Evolutionary conservation across 768 basidiomycete species (phyloP), one percentile per base, ranked within the genome.

Genomic region (Boletus barrowsii): DNA sequence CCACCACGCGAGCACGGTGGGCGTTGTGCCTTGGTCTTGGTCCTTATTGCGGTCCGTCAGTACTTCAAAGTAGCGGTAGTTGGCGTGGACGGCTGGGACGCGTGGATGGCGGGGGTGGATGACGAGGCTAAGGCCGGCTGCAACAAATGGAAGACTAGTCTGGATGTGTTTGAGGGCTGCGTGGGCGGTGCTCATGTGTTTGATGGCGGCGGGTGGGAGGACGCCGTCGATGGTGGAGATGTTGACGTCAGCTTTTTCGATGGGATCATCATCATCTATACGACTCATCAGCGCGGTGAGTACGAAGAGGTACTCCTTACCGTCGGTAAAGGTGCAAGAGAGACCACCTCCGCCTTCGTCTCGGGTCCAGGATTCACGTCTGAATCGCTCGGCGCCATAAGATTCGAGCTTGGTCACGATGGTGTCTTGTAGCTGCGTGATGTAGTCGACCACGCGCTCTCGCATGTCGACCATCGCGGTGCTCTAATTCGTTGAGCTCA

Each of bases 31-130:
- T 22, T 20, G 41, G 22, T 42, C 26, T 29, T 29, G 26, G 26
- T 0, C 26, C 9, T 29, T 8, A 2, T 29, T 9, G 26, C 8
- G 1, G 54, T 1, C 20, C 36, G 26, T 67, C 53, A 65, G 56
- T 24, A 65, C 55, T 42, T 67, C 60, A 39, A 65, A 58, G 53
- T 69, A 69, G 32, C 64, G 62, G 44, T 66, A 62, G 54, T 68
- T 68, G 48, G 64, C 47, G 32, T 68, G 67, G 1, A 59, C 49
- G 26, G 54, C 44, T 6, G 62, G 59, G 29, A 62, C 41, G 22
- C 56, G 61, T 3, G 65, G 66, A 22, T 66, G 62, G 6, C 56
- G 62, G 4, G 65, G 57, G 43, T 67, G 67, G 18, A 69, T 15
- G 35, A 67, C 47, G 3, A 69, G 33, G 41, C 54, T 60, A 33